These are phyloP conservation scores for Grosmannia serpens DNA, from an alignment of 2,329 filamentous ascomycete genomes.

Conservation along the genomic window DNA sequence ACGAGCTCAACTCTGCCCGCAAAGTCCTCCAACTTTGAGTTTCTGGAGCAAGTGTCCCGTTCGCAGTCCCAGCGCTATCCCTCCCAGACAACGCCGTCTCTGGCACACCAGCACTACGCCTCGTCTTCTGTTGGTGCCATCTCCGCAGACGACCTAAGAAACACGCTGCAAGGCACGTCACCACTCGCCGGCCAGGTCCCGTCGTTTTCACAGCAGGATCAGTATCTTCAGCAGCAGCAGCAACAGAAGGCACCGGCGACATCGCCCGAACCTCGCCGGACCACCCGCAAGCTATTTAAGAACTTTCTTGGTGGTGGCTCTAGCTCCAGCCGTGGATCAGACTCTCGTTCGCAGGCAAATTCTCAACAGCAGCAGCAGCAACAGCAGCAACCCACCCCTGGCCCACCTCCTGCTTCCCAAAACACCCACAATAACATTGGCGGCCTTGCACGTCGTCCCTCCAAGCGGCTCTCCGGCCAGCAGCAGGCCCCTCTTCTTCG, in stretches of 20 bases:
- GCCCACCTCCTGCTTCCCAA: slow-evolving; percentile 13
- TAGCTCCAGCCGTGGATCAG: slow-evolving; percentile 18
- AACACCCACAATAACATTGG: slow-evolving; percentile 36
- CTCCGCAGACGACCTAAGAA: slow-evolving; percentile 31
- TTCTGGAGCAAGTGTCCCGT: slow-evolving; percentile 34
- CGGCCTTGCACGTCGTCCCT: slow-evolving; percentile 40
- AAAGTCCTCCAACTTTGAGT: slow-evolving; percentile 25
- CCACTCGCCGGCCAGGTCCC: slow-evolving; percentile 15
- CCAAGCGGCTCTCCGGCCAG: slow-evolving; percentile 42
- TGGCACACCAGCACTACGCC: slow-evolving; percentile 22
- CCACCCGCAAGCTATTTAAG: slow-evolving; percentile 42
- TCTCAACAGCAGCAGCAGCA: slow-evolving; percentile 9
- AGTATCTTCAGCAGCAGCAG: slow-evolving; percentile 16
- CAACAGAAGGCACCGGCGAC: slow-evolving; percentile 11
- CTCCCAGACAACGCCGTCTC: slow-evolving; percentile 17
- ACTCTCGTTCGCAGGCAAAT: slow-evolving; percentile 13
- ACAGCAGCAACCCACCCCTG: neutral
- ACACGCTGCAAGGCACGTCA: slow-evolving; percentile 16
- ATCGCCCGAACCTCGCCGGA: slow-evolving; percentile 23
- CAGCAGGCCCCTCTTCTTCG: slow-evolving; percentile 25
- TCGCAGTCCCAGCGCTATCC: slow-evolving; percentile 41
- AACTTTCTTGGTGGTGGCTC: slow-evolving; percentile 37
- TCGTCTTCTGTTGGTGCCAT: slow-evolving; percentile 19
- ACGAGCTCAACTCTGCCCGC: slow-evolving; percentile 12
- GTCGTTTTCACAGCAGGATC: slow-evolving; percentile 6